These are phyloP conservation scores for Fusarium sp. DNA, from an alignment of 2,329 filamentous ascomycete species.

Conservation along the genomic window DNA sequence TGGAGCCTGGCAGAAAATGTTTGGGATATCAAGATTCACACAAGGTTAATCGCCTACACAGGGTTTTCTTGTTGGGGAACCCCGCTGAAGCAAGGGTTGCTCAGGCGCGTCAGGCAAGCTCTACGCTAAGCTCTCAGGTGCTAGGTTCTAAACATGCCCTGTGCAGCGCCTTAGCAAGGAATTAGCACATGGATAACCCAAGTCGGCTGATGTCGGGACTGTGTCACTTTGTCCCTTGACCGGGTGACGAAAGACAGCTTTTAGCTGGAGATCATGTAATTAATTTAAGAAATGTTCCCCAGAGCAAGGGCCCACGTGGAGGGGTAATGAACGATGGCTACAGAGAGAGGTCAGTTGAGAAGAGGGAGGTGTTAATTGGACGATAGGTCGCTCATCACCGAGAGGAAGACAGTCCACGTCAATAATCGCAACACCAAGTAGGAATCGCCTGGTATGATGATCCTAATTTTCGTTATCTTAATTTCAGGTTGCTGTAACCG, in stretches of 20 bases:
- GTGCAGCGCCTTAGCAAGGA: constrained; percentile 2
- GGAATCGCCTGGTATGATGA: neutral
- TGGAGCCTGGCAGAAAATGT: constrained; percentile 38
- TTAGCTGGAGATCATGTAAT: constrained; percentile 22
- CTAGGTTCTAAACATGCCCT: neutral
- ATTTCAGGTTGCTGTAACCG: neutral
- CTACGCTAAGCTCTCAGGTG: constrained; percentile 7
- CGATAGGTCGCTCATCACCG: constrained; percentile 1
- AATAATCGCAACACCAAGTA: constrained; percentile 4
- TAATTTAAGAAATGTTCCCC: constrained; percentile 10
- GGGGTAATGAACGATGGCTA: constrained; percentile 17
- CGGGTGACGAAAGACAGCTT: constrained; percentile 8
- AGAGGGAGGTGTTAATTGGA: neutral
- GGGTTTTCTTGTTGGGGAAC: constrained; percentile 25
- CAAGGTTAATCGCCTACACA: constrained; percentile 31
- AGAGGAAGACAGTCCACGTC: neutral
- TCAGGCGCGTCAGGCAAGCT: constrained; percentile 3
- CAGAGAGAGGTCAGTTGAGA: neutral
- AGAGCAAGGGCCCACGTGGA: constrained; percentile 38
- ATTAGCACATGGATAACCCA: constrained; percentile 25
- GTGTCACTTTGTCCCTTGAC: constrained; percentile 24
- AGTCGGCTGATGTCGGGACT: constrained; percentile 49
- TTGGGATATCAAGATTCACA: constrained; percentile 31
- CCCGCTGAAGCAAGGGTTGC: constrained; percentile 4
- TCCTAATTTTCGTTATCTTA: neutral